Conservation (phyloP, 805 yeast genomes). For the Candida peoriensis region DNA sequence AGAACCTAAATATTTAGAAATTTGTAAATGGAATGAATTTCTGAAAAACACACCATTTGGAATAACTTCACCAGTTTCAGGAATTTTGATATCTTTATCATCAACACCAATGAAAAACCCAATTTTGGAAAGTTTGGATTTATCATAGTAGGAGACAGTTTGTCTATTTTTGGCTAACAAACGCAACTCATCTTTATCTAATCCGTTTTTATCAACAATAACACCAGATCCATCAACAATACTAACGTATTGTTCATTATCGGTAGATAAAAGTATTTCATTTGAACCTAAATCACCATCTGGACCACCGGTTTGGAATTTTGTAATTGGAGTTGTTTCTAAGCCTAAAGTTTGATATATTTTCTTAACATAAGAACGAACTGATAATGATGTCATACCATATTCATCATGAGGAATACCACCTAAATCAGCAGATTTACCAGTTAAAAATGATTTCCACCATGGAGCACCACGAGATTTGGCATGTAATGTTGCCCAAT, state of each 20-base stretch:
- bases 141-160: slow-evolving; percentile 69
- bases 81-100: slow-evolving; percentile 72
- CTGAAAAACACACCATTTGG: slow-evolving; percentile 87
- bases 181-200: slow-evolving; percentile 71
- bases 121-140: slow-evolving; percentile 54
- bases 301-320: slow-evolving; percentile 98
- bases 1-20: slow-evolving; percentile 56
- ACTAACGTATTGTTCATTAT: slow-evolving; percentile 76
- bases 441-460: slow-evolving; percentile 99
- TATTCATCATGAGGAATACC: slow-evolving; percentile 98
- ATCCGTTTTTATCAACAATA: slow-evolving; percentile 84
- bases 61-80: slow-evolving; percentile 62
- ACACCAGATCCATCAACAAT: slow-evolving; percentile 96
- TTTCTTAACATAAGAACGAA: slow-evolving; percentile 84
- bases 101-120: slow-evolving; percentile 87
- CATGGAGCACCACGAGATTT: slow-evolving; percentile 87
- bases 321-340: slow-evolving; percentile 52
- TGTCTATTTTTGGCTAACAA: slow-evolving; percentile 74
- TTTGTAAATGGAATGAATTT: slow-evolving; percentile 79
- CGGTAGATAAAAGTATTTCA: slow-evolving; percentile 79
- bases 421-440: slow-evolving; percentile 86
- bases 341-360: slow-evolving; percentile 75
- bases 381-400: slow-evolving; percentile 96
- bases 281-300: slow-evolving; percentile 98
- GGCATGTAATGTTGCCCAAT: slow-evolving; percentile 97